phyloP scores from a whole-genome alignment of 2,329 filamentous ascomycete genomes.

The Penicillium palitans region DNA sequence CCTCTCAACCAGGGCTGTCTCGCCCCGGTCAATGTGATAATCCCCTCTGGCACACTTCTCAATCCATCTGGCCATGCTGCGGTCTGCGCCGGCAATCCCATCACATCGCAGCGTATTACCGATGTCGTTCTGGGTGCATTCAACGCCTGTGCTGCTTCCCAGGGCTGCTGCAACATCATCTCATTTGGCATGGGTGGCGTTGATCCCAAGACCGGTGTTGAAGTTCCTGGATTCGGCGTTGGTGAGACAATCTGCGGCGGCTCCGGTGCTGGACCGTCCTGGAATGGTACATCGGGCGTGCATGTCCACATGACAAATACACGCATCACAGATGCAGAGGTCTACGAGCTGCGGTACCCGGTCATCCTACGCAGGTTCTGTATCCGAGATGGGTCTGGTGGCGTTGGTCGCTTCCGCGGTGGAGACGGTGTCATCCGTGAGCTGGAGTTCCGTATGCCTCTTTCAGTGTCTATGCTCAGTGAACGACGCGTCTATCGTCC shows the following conservation, averaged over 20 bases:
- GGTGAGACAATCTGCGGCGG: slow-evolving; percentile 82
- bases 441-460: slow-evolving; percentile 64
- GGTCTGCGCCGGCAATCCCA: slow-evolving; percentile 73
- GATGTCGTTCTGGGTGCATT: slow-evolving; percentile 76
- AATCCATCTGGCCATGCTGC: slow-evolving; percentile 69
- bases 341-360: slow-evolving; percentile 76
- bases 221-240: slow-evolving; percentile 61
- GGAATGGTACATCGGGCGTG: slow-evolving; percentile 71
- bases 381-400: slow-evolving; percentile 63
- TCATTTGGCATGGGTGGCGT: slow-evolving; percentile 16
- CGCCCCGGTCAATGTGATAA: slow-evolving; percentile 67
- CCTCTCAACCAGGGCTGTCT: slow-evolving; percentile 80
- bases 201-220: slow-evolving; percentile 15
- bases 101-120: slow-evolving; percentile 72
- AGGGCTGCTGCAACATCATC: slow-evolving; percentile 75
- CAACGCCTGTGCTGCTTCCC: slow-evolving; percentile 68
- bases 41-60: slow-evolving; percentile 64
- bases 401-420: slow-evolving; percentile 63
- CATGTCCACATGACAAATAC: slow-evolving; percentile 86
- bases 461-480: slow-evolving; percentile 24
- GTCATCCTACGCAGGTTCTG: slow-evolving; percentile 70
- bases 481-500: slow-evolving; percentile 21
- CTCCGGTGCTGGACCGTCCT: slow-evolving; percentile 67
- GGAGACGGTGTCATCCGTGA: slow-evolving; percentile 77
- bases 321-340: slow-evolving; percentile 75